Conservation (phyloP, 2,329 filamentous ascomycete species). For the Xylaria arbuscula region DNA sequence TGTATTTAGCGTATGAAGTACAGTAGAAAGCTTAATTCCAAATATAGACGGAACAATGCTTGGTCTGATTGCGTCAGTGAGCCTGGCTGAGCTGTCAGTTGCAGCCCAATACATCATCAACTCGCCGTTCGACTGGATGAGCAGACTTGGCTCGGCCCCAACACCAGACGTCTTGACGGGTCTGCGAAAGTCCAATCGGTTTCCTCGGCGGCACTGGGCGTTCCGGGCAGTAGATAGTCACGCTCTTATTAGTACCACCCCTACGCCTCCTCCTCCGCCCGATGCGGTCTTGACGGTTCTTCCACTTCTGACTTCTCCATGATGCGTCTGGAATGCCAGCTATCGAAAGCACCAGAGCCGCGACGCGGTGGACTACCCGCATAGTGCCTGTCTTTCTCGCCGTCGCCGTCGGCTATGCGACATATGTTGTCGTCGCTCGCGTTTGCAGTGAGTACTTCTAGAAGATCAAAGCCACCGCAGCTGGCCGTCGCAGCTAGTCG, state of each 20-base stretch:
- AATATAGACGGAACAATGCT: neutral
- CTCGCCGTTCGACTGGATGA: neutral
- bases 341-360: slow-evolving; percentile 54
- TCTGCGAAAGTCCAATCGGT: slow-evolving; percentile 12
- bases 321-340: slow-evolving; percentile 48
- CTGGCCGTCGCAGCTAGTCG: neutral
- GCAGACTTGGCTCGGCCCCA: neutral
- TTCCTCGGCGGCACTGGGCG: too few relatives aligned
- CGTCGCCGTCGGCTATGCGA: slow-evolving; percentile 73
- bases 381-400: slow-evolving; percentile 77
- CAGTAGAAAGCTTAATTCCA: slow-evolving; percentile 2
- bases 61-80: slow-evolving; percentile 10
- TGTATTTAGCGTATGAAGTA: neutral
- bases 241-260: neutral
- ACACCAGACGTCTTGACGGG: slow-evolving; percentile 8
- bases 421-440: slow-evolving; percentile 75
- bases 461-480: too few relatives aligned
- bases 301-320: slow-evolving; percentile 23
- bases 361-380: slow-evolving; percentile 70
- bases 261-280: neutral
- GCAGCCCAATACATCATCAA: slow-evolving; percentile 31
- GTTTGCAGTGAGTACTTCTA: slow-evolving; percentile 69
- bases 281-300: slow-evolving; percentile 1
- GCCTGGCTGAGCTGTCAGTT: slow-evolving; percentile 20
- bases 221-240: too few relatives aligned